Percentiles rank a stretch among this genome's conserved stretches.
Conservation (phyloP, 164 flowering plant genomes). For the Magnolia kwangsiensis region DNA sequence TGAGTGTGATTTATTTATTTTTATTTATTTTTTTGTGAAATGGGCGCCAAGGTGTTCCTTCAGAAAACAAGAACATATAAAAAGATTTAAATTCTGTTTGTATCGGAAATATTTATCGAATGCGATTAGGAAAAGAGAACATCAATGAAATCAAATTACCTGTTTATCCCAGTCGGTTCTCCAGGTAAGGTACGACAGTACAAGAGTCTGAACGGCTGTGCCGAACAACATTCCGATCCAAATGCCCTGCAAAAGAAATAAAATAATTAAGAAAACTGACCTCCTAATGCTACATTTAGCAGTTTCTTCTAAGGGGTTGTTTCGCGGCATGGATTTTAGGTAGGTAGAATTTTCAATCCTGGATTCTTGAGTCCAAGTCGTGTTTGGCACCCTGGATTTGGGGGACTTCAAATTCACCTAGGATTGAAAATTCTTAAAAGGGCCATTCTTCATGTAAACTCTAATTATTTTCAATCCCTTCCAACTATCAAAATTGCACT, state of each 20-base stretch:
- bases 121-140: neutral
- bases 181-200: constrained; percentile 28
- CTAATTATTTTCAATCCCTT: too few species aligned
- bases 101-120: too few species aligned
- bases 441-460: too few species aligned
- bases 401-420: too few species aligned
- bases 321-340: too few species aligned
- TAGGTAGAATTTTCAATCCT: too few species aligned
- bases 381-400: too few species aligned
- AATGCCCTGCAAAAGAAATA: constrained; percentile 30
- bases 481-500: too few species aligned
- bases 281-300: neutral
- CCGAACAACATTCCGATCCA: constrained; percentile 52
- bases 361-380: too few species aligned
- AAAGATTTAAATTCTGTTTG: neutral
- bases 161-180: constrained; percentile 50
- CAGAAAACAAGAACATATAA: neutral
- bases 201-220: constrained; percentile 31
- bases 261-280: neutral
- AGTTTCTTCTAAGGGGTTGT: neutral
- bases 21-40: neutral
- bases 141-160: constrained; percentile 17
- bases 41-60: neutral
- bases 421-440: too few species aligned
- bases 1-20: neutral